Percentiles rank a stretch among this genome's conserved stretches.
phyloP scores from a whole-genome alignment of 1,139 yeast species.

The Suhomyces panamericanus region DNA sequence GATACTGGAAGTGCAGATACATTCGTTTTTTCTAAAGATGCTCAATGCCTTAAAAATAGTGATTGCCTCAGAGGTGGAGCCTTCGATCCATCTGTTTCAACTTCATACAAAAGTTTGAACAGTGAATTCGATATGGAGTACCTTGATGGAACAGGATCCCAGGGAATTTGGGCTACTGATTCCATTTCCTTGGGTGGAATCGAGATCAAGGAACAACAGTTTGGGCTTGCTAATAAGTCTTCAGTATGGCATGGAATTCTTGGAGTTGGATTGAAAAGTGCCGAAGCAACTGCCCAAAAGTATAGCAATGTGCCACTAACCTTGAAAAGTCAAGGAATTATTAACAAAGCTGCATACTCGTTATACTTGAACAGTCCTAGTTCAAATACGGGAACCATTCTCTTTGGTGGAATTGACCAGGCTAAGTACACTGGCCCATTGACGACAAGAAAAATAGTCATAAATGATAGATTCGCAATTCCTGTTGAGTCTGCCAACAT shows the following conservation, averaged over 20 bases:
- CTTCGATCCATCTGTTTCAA: constrained; percentile 12
- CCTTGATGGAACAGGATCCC: constrained; percentile 17
- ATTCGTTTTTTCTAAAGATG: constrained; percentile 23
- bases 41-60: constrained; percentile 23
- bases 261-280: constrained; percentile 40
- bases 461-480: constrained; percentile 1
- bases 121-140: constrained; percentile 16
- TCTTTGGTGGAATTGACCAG: constrained; percentile 23
- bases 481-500: neutral
- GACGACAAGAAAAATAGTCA: constrained; percentile 8
- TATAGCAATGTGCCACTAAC: constrained; percentile 20
- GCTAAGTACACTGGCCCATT: constrained; percentile 21
- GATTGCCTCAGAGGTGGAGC: constrained; percentile 9
- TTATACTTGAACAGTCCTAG: constrained; percentile 18
- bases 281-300: neutral
- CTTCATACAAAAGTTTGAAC: constrained; percentile 8
- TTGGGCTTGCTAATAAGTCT: constrained; percentile 23
- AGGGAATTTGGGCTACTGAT: constrained; percentile 22
- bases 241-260: constrained; percentile 18
- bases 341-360: constrained; percentile 21
- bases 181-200: constrained; percentile 13
- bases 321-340: constrained; percentile 23
- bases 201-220: constrained; percentile 16
- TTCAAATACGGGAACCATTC: constrained; percentile 16
- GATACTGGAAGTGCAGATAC: constrained; percentile 27